These are phyloP conservation scores for Neofusicoccum sp. DNA, from an alignment of 2,329 filamentous ascomycete genomes.

Conservation along the genomic window DNA sequence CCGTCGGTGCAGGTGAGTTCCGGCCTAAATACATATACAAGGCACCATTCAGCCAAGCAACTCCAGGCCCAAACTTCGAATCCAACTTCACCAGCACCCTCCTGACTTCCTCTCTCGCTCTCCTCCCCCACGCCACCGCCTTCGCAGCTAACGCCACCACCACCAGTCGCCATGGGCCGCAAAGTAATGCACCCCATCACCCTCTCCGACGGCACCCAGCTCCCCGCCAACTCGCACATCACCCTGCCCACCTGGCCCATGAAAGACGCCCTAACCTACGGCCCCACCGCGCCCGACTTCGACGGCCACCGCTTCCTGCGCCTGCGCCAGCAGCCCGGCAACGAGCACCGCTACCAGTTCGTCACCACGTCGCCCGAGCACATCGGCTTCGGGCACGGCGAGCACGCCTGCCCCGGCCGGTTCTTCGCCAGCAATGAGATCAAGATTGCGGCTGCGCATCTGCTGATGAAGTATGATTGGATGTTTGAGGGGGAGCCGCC, in stretches of 20 bases:
- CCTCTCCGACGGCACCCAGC: constrained; percentile 13
- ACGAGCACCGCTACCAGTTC: constrained; percentile 23
- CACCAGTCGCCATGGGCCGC: not conserved
- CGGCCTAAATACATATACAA: not conserved
- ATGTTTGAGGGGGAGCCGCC: constrained; percentile 7
- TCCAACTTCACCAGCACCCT: no score
- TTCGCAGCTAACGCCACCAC: not conserved
- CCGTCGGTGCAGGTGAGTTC: not conserved
- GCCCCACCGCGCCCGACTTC: not conserved
- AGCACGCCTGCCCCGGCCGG: constrained; percentile 28
- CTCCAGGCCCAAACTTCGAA: no score
- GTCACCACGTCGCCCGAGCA: constrained; percentile 12
- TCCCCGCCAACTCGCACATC: not conserved
- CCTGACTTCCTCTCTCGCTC: no score
- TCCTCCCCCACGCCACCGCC: constrained; percentile 28
- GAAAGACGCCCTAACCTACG: not conserved
- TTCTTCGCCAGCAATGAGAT: constrained; percentile 39
- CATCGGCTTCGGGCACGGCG: constrained; percentile 26
- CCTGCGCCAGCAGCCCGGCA: not conserved
- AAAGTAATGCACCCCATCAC: not conserved
- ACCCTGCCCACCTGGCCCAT: constrained; percentile 1
- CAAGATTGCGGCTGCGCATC: constrained; percentile 34
- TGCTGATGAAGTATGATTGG: constrained; percentile 5
- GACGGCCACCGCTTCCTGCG: constrained; percentile 16
- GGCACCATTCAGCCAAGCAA: no score